Percentiles rank a stretch among this genome's conserved stretches.
phyloP scores from a whole-genome alignment of 495 filamentous ascomycete species.

The Neurospora tetrasperma region DNA sequence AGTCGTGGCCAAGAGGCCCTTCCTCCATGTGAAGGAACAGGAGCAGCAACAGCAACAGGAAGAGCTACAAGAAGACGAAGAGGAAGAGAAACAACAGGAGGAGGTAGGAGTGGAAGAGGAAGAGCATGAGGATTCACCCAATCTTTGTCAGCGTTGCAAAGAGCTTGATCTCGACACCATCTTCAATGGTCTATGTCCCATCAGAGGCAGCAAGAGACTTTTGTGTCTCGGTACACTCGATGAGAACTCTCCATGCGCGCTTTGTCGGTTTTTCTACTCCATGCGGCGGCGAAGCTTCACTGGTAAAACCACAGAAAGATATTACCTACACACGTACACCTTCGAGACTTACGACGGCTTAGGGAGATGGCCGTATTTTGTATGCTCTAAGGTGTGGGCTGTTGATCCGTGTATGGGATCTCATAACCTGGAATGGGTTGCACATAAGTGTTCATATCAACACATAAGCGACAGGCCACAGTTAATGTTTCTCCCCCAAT shows the following conservation, averaged over 20 bases:
- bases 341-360: too few species aligned
- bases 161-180: background rate
- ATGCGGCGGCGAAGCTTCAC: background rate
- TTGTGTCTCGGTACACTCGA: too few species aligned
- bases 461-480: too few species aligned
- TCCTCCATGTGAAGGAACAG: too few species aligned
- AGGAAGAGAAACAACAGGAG: too few species aligned
- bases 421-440: too few species aligned
- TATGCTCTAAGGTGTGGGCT: too few species aligned
- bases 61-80: too few species aligned
- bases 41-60: too few species aligned
- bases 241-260: background rate
- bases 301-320: accelerated
- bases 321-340: background rate
- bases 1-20: too few species aligned
- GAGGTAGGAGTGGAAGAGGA: background rate
- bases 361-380: too few species aligned
- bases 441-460: accelerated
- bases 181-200: background rate
- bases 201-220: too few species aligned
- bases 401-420: background rate
- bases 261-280: background rate
- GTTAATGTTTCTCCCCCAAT: background rate
- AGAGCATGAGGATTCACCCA: background rate
- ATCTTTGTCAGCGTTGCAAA: background rate